Evolutionary conservation across 2,329 filamentous ascomycete genomes (phyloP).

Genomic region (Rutstroemia sp.): DNA sequence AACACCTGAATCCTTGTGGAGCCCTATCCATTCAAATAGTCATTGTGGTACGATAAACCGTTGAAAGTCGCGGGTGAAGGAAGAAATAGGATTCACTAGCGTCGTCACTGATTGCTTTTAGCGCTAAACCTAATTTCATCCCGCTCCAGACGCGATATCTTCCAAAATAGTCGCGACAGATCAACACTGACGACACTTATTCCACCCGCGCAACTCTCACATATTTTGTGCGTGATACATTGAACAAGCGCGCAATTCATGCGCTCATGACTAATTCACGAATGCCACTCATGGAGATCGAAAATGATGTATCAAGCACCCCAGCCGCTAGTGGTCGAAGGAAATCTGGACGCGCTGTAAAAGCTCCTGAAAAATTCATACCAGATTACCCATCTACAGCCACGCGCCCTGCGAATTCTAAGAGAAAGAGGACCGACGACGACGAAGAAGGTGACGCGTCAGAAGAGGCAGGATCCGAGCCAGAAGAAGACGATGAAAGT

Average conservation of each 20-base stretch:
- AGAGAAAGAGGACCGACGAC: constrained; percentile 47
- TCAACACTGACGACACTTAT: constrained; percentile 1
- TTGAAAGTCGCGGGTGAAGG: neutral
- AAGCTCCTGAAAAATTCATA: constrained; percentile 51
- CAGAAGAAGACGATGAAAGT: constrained; percentile 35
- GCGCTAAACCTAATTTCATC: constrained; percentile 8
- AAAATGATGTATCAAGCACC: constrained; percentile 47
- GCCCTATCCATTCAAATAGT: no score
- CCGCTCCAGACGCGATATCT: constrained; percentile 7
- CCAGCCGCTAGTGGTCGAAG: constrained; percentile 47
- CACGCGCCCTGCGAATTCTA: constrained; percentile 36
- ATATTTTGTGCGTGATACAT: neutral
- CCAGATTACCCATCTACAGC: constrained; percentile 38
- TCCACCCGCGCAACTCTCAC: neutral
- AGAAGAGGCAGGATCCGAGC: constrained; percentile 41
- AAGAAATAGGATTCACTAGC: neutral
- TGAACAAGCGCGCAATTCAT: constrained; percentile 14
- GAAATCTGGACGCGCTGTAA: constrained; percentile 62
- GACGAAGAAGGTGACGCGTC: constrained; percentile 41
- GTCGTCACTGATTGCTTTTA: neutral
- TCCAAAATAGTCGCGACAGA: neutral
- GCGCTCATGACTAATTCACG: constrained; percentile 35
- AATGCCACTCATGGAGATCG: constrained; percentile 43
- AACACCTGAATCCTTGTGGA: no score
- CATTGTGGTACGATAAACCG: neutral